Conservation (phyloP, 768 basidiomycete species). For the Boletus rufocinnamomeus region DNA sequence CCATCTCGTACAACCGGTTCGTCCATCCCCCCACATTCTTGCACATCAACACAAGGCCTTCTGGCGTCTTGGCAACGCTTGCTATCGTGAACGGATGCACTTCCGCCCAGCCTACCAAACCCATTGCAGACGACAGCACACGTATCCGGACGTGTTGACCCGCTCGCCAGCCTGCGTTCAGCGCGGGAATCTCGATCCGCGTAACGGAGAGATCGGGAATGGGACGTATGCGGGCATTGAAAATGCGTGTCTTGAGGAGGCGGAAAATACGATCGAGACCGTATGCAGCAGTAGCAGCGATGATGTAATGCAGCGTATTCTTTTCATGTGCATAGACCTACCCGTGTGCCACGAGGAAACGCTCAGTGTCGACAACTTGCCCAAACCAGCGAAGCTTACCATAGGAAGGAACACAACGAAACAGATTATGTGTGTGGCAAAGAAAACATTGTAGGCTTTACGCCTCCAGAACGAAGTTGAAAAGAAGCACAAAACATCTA, state of each 20-base stretch:
- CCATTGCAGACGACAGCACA: slow-evolving; percentile 42
- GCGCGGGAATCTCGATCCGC: slow-evolving; percentile 44
- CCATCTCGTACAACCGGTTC: slow-evolving; percentile 41
- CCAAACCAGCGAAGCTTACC: slow-evolving; percentile 22
- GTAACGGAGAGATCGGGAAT: slow-evolving; percentile 49
- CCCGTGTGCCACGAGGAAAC: background rate
- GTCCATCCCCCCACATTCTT: slow-evolving; percentile 58
- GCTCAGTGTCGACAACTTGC: slow-evolving; percentile 16
- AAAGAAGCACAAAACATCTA: slow-evolving; percentile 41
- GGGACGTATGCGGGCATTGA: slow-evolving; percentile 44
- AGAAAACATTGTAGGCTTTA: slow-evolving; percentile 47
- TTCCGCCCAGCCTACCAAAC: slow-evolving; percentile 43
- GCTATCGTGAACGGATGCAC: slow-evolving; percentile 58
- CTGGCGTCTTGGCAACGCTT: slow-evolving; percentile 40
- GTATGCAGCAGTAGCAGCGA: slow-evolving; percentile 43
- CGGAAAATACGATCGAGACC: slow-evolving; percentile 48
- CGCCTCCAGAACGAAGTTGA: slow-evolving; percentile 45
- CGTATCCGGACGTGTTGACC: slow-evolving; percentile 63
- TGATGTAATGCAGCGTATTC: slow-evolving; percentile 42
- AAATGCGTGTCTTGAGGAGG: slow-evolving; percentile 47
- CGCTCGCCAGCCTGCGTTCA: slow-evolving; percentile 56
- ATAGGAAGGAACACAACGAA: slow-evolving; percentile 42
- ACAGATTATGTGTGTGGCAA: slow-evolving; percentile 43
- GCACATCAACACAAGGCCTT: slow-evolving; percentile 51
- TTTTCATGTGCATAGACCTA: slow-evolving; percentile 30